Conservation (phyloP, 106 monocot genomes). For the Vanilla planifolia region DNA sequence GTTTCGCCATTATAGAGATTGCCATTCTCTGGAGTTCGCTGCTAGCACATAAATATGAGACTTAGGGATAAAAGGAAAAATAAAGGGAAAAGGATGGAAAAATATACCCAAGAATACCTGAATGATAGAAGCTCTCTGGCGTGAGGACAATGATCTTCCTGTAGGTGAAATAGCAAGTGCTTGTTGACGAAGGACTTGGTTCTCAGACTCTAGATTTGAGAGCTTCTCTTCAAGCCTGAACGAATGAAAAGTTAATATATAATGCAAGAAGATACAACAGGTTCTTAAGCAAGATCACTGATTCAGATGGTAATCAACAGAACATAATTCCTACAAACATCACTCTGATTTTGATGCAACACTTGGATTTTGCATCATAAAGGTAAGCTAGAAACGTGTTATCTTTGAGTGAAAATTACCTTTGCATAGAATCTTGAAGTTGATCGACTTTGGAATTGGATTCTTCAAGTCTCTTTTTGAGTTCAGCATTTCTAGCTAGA, state of each 20-base stretch:
- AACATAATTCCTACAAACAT: background rate
- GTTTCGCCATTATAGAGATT: conserved; percentile 46
- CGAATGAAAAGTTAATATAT: background rate
- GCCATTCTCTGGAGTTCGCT: conserved; percentile 82
- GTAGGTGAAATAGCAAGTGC: conserved; percentile 82
- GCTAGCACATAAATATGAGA: conserved; percentile 14
- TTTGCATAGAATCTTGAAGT: conserved; percentile 78
- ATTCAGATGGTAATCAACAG: background rate
- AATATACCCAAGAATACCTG: conserved; percentile 34
- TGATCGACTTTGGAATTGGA: conserved; percentile 67
- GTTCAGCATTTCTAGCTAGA: conserved; percentile 46
- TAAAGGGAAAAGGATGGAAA: background rate
- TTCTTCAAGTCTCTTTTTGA: conserved; percentile 70
- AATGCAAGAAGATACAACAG: background rate
- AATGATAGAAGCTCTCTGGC: conserved; percentile 52
- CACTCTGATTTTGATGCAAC: too few species aligned
- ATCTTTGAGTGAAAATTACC: conserved; percentile 24
- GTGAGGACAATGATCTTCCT: conserved; percentile 55
- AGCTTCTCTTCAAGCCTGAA: conserved; percentile 76
- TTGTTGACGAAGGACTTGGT: conserved; percentile 84
- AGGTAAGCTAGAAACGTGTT: background rate
- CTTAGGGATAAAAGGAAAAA: background rate
- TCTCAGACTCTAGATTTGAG: conserved; percentile 76
- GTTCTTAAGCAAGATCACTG: background rate
- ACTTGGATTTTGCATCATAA: conserved; percentile 7